Evolutionary conservation across 1,139 yeast species (phyloP), one percentile per base, ranked within the genome.

Genomic region (Lodderomyces theae): DNA sequence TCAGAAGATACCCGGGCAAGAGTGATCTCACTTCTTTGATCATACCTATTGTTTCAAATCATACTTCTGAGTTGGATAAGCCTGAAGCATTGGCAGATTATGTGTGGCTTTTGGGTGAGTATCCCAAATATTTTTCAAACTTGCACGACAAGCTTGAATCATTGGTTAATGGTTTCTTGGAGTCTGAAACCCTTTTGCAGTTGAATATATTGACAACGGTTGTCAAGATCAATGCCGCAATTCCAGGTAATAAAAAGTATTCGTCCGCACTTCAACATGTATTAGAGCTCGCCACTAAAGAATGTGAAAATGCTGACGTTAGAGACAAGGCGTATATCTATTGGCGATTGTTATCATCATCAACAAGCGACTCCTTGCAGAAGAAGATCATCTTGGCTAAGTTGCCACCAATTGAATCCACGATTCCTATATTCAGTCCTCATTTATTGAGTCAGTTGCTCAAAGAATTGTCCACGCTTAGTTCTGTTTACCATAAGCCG

Each of bases 281-380:
- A 3, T 72, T 92, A 49, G 88, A 86, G 51, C 68, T 80, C 42
- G 88, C 95, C 10, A 88, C 96, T 1, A 80, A 81, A 43, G 80
- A 82, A 44, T 77, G 89, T 44, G 95, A 88, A 52, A 89, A 89
- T 59, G 86, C 96, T 2, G 98, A 92, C 61, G 86, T 92, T 31
- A 78, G 97, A 55, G 98, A 92, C 63, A 80, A 92, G 64, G 97
- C 97, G 0, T 92, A 83, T 63, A 77, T 92, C 40, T 92, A 89
- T 64, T 92, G 97, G 97, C 80, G 98, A 58, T 70, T 94, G 44
- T 70, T 92, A 44, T 87, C 96, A 0, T 68, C 84, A 22, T 56
- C 66, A 1, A 52, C 61, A 19, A 52, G 56, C 12, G 81, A 79
- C 42, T 72, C 64, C 4, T 56, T 70, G 22, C 74, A 74, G 37